phyloP scores from a whole-genome alignment of 768 basidiomycete genomes.

The Candolleomyces aberdarensis region DNA sequence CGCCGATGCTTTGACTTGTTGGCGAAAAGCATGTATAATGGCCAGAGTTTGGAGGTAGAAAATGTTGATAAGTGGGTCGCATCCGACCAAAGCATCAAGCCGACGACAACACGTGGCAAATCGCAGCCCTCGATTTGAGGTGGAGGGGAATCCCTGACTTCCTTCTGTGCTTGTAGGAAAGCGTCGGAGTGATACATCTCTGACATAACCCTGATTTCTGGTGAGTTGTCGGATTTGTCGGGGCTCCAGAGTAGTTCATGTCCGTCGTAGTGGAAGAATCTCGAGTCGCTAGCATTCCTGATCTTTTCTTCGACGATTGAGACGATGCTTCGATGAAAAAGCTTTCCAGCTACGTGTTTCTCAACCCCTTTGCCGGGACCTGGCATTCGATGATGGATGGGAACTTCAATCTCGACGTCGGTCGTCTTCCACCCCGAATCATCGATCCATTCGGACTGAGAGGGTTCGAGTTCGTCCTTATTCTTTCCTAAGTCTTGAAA shows the following conservation, averaged over 20 bases:
- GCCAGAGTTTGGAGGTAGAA: conserved; percentile 29
- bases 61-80: conserved; percentile 30
- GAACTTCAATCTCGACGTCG: neutral
- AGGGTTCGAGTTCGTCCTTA: neutral
- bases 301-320: neutral
- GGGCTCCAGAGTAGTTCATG: conserved; percentile 11
- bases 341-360: neutral
- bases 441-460: neutral
- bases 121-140: conserved; percentile 9
- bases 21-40: conserved; percentile 28
- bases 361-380: neutral
- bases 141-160: neutral
- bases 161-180: conserved; percentile 15
- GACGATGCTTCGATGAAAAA: neutral
- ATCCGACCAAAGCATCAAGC: conserved; percentile 20
- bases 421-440: neutral
- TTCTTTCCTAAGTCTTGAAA: neutral
- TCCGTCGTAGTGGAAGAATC: conserved; percentile 11
- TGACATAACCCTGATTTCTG: conserved; percentile 9
- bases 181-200: conserved; percentile 20
- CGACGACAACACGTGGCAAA: conserved; percentile 17
- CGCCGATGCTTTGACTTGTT: neutral
- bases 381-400: neutral
- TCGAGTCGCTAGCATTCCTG: conserved; percentile 4
- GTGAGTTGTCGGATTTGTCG: neutral